These are phyloP conservation scores for Metarhizium sp. DNA, from an alignment of 2,329 filamentous ascomycete species.

Conservation along the genomic window DNA sequence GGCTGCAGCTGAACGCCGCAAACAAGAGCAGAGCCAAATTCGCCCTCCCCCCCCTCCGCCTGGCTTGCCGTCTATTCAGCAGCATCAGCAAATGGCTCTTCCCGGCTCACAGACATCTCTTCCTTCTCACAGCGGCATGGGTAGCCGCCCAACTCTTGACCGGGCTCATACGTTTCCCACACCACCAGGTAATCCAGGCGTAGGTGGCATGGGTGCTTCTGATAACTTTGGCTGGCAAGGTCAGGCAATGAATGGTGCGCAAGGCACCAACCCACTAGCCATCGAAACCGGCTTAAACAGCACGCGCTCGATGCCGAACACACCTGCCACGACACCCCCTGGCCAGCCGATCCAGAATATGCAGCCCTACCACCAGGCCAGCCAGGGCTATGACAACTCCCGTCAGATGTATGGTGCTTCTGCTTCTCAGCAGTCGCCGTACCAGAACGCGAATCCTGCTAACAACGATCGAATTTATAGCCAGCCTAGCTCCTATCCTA, in stretches of 20 bases:
- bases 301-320: conserved; percentile 77
- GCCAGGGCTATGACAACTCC: conserved; percentile 64
- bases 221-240: conserved; percentile 74
- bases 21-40: conserved; percentile 59
- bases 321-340: conserved; percentile 84
- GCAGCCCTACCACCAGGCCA: conserved; percentile 62
- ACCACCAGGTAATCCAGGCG: conserved; percentile 83
- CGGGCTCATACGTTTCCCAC: conserved; percentile 90
- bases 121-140: conserved; percentile 60
- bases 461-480: conserved; percentile 58
- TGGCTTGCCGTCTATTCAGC: conserved; percentile 58
- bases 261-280: conserved; percentile 61
- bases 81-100: conserved; percentile 56
- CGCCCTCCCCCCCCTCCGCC: conserved; percentile 43
- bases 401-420: conserved; percentile 70
- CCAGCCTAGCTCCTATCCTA: conserved; percentile 62
- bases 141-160: conserved; percentile 65
- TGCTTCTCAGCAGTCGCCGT: conserved; percentile 61
- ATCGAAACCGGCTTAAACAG: conserved; percentile 73
- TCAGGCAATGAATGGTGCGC: conserved; percentile 51
- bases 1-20: conserved; percentile 71
- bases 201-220: conserved; percentile 60
- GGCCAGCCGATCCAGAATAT: conserved; percentile 63
- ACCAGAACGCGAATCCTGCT: conserved; percentile 52
- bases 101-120: conserved; percentile 45